Percentiles rank a stretch among this genome's conserved stretches.
Conservation (phyloP, 2,329 filamentous ascomycete genomes). For the Epichloe elymi region DNA sequence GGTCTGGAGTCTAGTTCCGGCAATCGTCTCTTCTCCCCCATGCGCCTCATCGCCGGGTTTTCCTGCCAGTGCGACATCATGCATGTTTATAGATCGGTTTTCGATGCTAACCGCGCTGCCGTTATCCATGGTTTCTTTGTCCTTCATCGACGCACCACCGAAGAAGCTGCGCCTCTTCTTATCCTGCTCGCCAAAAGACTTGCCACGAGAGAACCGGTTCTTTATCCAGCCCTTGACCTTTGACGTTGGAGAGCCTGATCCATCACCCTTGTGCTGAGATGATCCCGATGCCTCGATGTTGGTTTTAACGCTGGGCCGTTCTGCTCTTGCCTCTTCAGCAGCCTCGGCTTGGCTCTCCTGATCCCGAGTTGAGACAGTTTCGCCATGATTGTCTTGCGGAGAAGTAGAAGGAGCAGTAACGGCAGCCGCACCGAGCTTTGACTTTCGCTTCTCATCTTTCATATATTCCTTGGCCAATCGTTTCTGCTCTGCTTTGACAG, state of each 20-base stretch:
- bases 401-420: background rate
- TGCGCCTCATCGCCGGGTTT: constrained; percentile 12
- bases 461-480: constrained; percentile 12
- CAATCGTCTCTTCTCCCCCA: constrained; percentile 1
- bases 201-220: constrained; percentile 34
- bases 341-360: constrained; percentile 4
- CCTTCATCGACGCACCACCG: constrained; percentile 35
- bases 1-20: background rate
- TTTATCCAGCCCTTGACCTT: constrained; percentile 44
- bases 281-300: constrained; percentile 5
- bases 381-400: constrained; percentile 6
- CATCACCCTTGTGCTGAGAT: constrained; percentile 7
- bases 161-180: constrained; percentile 31
- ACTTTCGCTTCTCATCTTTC: constrained; percentile 35
- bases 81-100: constrained; percentile 28
- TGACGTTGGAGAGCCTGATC: constrained; percentile 20
- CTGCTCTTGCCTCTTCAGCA: background rate
- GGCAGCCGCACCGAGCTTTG: constrained; percentile 13
- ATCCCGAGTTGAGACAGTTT: constrained; percentile 2
- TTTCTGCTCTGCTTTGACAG: constrained; percentile 40
- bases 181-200: constrained; percentile 24
- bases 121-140: constrained; percentile 29
- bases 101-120: constrained; percentile 32
- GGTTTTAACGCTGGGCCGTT: background rate
- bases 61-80: constrained; percentile 34